Base-by-base conservation (phyloP, 192 early-diverging fungal species). In the Funneliformis mosseae region DNA sequence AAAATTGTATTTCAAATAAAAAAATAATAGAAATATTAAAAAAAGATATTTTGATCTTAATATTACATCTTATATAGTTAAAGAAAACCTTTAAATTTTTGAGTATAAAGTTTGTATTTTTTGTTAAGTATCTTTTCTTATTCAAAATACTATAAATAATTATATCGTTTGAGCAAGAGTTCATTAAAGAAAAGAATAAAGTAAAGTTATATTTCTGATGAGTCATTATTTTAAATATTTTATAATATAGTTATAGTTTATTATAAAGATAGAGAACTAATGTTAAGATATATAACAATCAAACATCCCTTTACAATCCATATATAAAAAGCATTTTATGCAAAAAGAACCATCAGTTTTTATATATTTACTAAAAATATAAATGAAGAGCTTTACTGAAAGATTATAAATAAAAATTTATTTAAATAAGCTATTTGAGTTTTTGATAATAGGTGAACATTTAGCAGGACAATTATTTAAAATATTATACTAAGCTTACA, bases 381-480 rank as follows among this genome's bases (percentile, higher is more conserved):
- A 28, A 71, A 71, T 71, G 41, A 21, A 33, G 21, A 71, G 69
- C 21, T 71, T 41, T 71, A 71, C 38, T 43, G 69, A 8, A 42
- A 71, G 38, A 71, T 71, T 41, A 12, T 71, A 71, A 71, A n/a
- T 7, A 8, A 71, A 71, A 71, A n/a, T 41, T 42, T 43, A 28
- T 71, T 71, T 71, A 16, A 39, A 70, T 7, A 70, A 39, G 68
- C 68, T 25, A 3, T 4, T 39, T 2, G 23, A 16, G 16, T 70
- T 16, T 7, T 70, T 16, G 33, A 6, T 25, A 38, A 70, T 16
- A 16, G 23, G 16, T 70, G 68, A 27, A 42, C 28, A 16, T 70
- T 70, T 16, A 70, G 28, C 68, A 70, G 28, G 68, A 70, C 68
- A 70, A 70, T 27, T 5, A 70, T 42, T 27, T 27, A 10, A 70